These are phyloP conservation scores for Aspergillus fumigatiaffinis DNA, from an alignment of 2,329 filamentous ascomycete genomes.

Conservation along the genomic window DNA sequence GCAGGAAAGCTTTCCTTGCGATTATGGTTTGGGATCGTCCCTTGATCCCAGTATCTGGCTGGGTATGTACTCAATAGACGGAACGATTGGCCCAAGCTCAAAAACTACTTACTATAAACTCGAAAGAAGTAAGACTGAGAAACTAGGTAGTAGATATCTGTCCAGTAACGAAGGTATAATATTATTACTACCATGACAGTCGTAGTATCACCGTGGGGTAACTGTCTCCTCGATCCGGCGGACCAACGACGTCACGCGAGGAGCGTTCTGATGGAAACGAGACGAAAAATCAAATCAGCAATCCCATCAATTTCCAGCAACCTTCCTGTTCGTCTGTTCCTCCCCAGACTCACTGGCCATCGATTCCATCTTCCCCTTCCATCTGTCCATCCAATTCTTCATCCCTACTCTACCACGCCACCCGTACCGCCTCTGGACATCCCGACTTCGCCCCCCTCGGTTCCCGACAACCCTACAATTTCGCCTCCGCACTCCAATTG, in stretches of 20 bases:
- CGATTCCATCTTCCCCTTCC: background rate
- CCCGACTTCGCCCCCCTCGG: background rate
- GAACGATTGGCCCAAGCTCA: slow-evolving; percentile 7
- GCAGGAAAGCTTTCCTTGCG: slow-evolving; percentile 5
- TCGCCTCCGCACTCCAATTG: background rate
- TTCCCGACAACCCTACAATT: background rate
- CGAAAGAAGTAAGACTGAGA: background rate
- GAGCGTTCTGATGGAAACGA: background rate
- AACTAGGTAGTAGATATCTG: background rate
- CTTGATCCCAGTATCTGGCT: slow-evolving; percentile 8
- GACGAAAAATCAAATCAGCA: background rate
- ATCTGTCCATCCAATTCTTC: background rate
- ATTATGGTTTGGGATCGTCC: slow-evolving; percentile 14
- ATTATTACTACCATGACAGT: background rate
- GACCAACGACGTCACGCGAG: slow-evolving; percentile 29
- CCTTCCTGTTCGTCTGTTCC: background rate
- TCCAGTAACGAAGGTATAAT: background rate
- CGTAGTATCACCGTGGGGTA: background rate
- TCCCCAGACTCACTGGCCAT: background rate
- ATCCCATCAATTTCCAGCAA: background rate
- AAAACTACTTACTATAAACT: background rate
- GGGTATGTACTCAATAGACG: slow-evolving; percentile 26
- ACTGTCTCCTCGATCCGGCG: background rate
- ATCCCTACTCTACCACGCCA: background rate
- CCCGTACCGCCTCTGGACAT: background rate